phyloP scores from a whole-genome alignment of 768 basidiomycete genomes.

The Nidularia sp. region DNA sequence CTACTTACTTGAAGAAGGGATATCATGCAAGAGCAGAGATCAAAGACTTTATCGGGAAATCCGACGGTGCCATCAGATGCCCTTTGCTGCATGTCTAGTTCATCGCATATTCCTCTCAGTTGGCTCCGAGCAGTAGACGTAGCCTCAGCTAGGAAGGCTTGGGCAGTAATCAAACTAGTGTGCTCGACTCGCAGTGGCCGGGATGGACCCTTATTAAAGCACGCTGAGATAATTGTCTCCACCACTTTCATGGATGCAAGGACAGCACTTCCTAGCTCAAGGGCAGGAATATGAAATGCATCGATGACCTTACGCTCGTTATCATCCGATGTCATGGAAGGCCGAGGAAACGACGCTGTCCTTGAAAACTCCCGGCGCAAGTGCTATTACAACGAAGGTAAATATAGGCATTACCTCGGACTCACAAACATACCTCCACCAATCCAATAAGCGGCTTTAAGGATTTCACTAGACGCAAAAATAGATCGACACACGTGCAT shows the following conservation, averaged over 20 bases:
- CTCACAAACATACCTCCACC: constrained; percentile 22
- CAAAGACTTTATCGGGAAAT: constrained; percentile 22
- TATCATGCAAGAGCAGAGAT: constrained; percentile 35
- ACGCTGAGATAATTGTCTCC: constrained; percentile 23
- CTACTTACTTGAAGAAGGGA: constrained; percentile 37
- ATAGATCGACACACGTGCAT: constrained; percentile 2
- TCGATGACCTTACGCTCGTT: constrained; percentile 7
- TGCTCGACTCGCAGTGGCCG: constrained; percentile 10
- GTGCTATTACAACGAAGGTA: constrained; percentile 15
- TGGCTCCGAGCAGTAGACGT: constrained; percentile 20
- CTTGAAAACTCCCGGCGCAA: constrained; percentile 40
- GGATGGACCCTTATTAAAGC: constrained; percentile 9
- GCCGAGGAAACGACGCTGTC: constrained; percentile 24
- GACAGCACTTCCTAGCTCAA: constrained; percentile 28
- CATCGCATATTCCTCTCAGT: constrained; percentile 26
- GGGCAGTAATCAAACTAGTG: constrained; percentile 8
- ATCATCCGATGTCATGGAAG: constrained; percentile 1
- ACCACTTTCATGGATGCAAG: constrained; percentile 27
- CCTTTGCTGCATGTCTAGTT: constrained; percentile 18
- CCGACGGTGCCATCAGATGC: constrained; percentile 10
- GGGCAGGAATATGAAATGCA: constrained; percentile 18
- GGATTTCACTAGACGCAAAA: constrained; percentile 24
- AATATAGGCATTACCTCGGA: background rate
- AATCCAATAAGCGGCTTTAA: constrained; percentile 38
- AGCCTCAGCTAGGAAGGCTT: constrained; percentile 14